phyloP scores from a whole-genome alignment of 2,329 filamentous ascomycete genomes.

The Pyrenochaeta sp. region DNA sequence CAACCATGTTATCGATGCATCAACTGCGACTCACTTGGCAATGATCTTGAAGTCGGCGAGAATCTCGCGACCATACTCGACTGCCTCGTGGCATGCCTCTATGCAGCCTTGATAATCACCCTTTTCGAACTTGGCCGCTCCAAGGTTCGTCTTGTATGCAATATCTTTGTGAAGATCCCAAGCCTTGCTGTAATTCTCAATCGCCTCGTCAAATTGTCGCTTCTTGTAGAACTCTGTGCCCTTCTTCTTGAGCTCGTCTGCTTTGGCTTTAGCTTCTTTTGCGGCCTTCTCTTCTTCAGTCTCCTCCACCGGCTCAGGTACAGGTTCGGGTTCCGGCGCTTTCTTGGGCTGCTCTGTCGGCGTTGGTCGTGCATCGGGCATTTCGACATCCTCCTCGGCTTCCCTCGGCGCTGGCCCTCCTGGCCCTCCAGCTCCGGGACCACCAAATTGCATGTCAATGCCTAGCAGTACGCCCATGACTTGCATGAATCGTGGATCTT shows the following conservation, averaged over 20 bases:
- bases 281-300: conserved; percentile 86
- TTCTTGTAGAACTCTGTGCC: conserved; percentile 99
- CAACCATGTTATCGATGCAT: background rate
- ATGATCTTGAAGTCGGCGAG: conserved; percentile 98
- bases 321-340: conserved; percentile 61
- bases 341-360: conserved; percentile 66
- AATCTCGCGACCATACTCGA: conserved; percentile 87
- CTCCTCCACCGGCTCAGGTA: conserved; percentile 76
- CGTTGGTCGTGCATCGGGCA: conserved; percentile 72
- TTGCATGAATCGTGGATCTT: conserved; percentile 90
- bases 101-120: conserved; percentile 90
- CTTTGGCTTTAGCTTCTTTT: conserved; percentile 89
- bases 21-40: conserved; percentile 72
- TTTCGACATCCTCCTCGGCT: conserved; percentile 76
- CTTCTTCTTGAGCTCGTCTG: conserved; percentile 92
- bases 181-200: conserved; percentile 91
- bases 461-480: conserved; percentile 94
- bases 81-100: conserved; percentile 84
- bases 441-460: conserved; percentile 83
- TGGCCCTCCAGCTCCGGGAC: conserved; percentile 56
- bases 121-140: conserved; percentile 95
- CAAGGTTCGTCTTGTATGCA: conserved; percentile 95
- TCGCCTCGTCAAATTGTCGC: conserved; percentile 93
- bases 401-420: conserved; percentile 54
- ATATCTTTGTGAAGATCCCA: conserved; percentile 97